Base-by-base conservation (phyloP, 2,329 filamentous ascomycete genomes). In the Ophiocordyceps camponoti-leonardi region DNA sequence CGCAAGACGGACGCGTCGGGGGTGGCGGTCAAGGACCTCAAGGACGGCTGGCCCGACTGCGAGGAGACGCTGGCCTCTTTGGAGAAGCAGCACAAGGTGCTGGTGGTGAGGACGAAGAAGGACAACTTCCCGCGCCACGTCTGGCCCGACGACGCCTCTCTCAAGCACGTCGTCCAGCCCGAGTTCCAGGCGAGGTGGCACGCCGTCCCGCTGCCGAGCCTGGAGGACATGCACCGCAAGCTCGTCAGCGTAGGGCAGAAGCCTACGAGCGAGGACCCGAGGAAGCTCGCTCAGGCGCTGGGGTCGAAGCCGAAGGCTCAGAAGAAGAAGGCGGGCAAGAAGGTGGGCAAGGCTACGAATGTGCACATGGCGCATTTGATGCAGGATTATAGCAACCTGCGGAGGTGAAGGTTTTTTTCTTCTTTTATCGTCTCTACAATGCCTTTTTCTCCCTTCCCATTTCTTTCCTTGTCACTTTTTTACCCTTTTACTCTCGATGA, bases 1-100 rank as follows among this genome's bases (percentile, higher is more conserved):
- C 72, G 73, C 45, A 87, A 88, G 63, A 78, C 77, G 45, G 87
- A 87, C 48, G 84, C 86, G 1, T 79, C 82, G 51, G 86, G 86
- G 13, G 76, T 96, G 46, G 73, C 73, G 35, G 86, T 96, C 50
- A 87, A 86, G 61, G 87, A 95, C 55, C 74, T 98, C 49, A 94
- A 94, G 64, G 92, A 98, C 60, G 92, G 92, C 50, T 98, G 92
- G 92, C 79, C 82, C 22, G 81, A 82, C 54, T 93, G 86, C 56
- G 79, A 88, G 49, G 75, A 81, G 19, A 75, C 83, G 11, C 83
- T 98, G 59, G 75, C 83, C 50, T 71, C 76, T 53, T 72, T 98
- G 44, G 90, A 95, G 67, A 65, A 65, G 39, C 76, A 84, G 59
- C 81, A 88, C 57, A 81, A 82, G 61, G 72, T 96, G 42, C 72